A percentile compares a stretch with the other conserved stretches of the same genome.
These are phyloP conservation scores for Ascobolus immersus DNA, from an alignment of 495 filamentous ascomycete genomes.

Conservation along the genomic window DNA sequence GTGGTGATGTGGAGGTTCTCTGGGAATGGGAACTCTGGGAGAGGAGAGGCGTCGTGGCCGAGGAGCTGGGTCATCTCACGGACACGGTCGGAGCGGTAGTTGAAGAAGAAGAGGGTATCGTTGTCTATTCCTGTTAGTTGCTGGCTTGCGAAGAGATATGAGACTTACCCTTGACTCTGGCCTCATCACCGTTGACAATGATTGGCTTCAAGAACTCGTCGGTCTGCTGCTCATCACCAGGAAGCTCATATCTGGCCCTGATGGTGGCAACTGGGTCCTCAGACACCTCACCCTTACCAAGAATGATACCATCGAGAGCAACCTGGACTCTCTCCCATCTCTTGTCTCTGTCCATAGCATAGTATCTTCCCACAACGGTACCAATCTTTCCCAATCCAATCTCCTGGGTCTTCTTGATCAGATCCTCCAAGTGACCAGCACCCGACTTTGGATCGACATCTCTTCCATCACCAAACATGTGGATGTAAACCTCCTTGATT, in stretches of 20 bases:
- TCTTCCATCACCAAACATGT: constrained; percentile 96
- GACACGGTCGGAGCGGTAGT: constrained; percentile 96
- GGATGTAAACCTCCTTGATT: constrained; percentile 79
- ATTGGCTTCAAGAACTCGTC: constrained; percentile 98
- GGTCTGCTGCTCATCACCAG: constrained; percentile 64
- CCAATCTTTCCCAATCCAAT: constrained; percentile 45
- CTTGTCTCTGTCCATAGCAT: constrained; percentile 98
- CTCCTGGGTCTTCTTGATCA: constrained; percentile 53
- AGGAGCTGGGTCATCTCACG: constrained; percentile 89
- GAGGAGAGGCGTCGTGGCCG: constrained; percentile 71
- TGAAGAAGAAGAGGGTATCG: constrained; percentile 98
- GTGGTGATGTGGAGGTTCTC: constrained; percentile 76
- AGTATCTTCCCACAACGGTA: constrained; percentile 91
- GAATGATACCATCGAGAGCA: constrained; percentile 61
- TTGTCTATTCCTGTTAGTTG: constrained; percentile 30
- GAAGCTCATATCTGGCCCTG: constrained; percentile 59
- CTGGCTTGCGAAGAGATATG: not conserved
- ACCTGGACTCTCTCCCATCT: constrained; percentile 86
- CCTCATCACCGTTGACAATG: constrained; percentile 65
- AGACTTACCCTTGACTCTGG: constrained; percentile 48
- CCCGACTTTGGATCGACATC: constrained; percentile 92
- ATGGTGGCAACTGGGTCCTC: constrained; percentile 67
- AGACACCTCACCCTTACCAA: constrained; percentile 65
- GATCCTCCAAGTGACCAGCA: constrained; percentile 58
- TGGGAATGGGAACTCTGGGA: constrained; percentile 54